Conservation (phyloP, 2,329 filamentous ascomycete genomes). For the Alternaria panax region DNA sequence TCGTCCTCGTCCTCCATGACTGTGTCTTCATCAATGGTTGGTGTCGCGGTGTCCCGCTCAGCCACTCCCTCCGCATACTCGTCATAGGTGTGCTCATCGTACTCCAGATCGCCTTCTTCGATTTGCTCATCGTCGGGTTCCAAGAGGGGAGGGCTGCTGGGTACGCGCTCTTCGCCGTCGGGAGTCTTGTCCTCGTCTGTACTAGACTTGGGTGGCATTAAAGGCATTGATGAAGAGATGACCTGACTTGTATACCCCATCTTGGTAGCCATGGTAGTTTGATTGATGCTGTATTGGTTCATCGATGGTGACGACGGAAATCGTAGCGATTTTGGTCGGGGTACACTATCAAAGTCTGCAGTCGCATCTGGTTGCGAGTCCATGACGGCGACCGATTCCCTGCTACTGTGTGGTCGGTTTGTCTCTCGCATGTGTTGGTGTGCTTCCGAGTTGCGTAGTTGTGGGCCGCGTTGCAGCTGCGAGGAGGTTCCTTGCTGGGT, state of each 20-base stretch:
- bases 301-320: conserved; percentile 49
- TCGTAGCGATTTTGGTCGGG: conserved; percentile 35
- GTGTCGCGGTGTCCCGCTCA: conserved; percentile 11
- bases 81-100: conserved; percentile 37
- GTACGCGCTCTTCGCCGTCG: conserved; percentile 42
- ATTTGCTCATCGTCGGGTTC: conserved; percentile 26
- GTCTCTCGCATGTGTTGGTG: conserved; percentile 23
- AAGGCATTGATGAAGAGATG: conserved; percentile 41
- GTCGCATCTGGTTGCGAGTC: conserved; percentile 54
- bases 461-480: conserved; percentile 31
- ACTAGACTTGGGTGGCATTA: conserved; percentile 38
- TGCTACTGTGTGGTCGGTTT: conserved; percentile 35
- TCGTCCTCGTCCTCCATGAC: conserved; percentile 32
- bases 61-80: conserved; percentile 22
- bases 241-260: conserved; percentile 43
- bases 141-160: conserved; percentile 48
- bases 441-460: conserved; percentile 24
- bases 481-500: conserved; percentile 30
- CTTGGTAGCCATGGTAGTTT: conserved; percentile 42
- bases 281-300: conserved; percentile 47
- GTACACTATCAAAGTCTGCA: conserved; percentile 34
- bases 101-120: conserved; percentile 32
- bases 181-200: conserved; percentile 19
- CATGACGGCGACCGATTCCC: conserved; percentile 52
- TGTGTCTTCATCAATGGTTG: conserved; percentile 22